These are phyloP conservation scores for Pythium coloratum DNA, from an alignment of 352 stramenopile species.

Conservation along the genomic window DNA sequence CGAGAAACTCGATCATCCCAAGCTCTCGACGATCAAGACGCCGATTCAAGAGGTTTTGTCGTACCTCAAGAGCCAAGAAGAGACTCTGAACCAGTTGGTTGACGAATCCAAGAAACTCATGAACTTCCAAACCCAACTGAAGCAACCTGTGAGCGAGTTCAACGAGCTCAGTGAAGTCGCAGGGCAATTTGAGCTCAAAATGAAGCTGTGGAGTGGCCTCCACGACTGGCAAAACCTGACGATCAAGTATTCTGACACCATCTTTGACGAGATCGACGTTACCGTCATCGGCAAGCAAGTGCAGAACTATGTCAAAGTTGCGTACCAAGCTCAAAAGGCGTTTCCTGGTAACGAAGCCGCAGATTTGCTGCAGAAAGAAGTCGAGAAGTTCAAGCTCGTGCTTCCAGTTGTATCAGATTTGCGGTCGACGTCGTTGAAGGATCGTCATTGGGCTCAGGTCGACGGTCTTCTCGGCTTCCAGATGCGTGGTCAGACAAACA, in stretches of 20 bases:
- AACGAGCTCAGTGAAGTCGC: conserved; percentile 88
- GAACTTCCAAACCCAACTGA: conserved; percentile 88
- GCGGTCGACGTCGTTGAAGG: conserved; percentile 59
- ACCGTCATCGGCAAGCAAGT: conserved; percentile 87
- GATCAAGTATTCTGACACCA: conserved; percentile 69
- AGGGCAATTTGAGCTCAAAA: conserved; percentile 88
- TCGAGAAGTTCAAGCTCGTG: conserved; percentile 90
- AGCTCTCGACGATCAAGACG: conserved; percentile 73
- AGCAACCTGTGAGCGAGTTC: conserved; percentile 88
- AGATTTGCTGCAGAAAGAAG: conserved; percentile 76
- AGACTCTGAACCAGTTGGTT: conserved; percentile 68
- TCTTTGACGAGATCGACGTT: conserved; percentile 91
- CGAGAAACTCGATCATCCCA: conserved; percentile 83
- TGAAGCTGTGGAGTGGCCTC: conserved; percentile 88
- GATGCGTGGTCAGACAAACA: conserved; percentile 74
- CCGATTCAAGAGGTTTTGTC: conserved; percentile 75
- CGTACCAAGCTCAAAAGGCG: conserved; percentile 84
- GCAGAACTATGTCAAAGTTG: conserved; percentile 85
- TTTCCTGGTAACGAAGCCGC: conserved; percentile 86
- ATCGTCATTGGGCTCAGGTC: conserved; percentile 79
- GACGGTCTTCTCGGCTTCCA: conserved; percentile 84
- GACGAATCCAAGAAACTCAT: conserved; percentile 84
- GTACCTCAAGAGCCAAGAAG: conserved; percentile 73
- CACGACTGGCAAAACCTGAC: conserved; percentile 85
- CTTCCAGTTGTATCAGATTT: conserved; percentile 78